A percentile compares a stretch with the other conserved stretches of the same genome.
These are phyloP conservation scores for Macrophomina tecta DNA, from an alignment of 2,329 filamentous ascomycete species.

Conservation along the genomic window DNA sequence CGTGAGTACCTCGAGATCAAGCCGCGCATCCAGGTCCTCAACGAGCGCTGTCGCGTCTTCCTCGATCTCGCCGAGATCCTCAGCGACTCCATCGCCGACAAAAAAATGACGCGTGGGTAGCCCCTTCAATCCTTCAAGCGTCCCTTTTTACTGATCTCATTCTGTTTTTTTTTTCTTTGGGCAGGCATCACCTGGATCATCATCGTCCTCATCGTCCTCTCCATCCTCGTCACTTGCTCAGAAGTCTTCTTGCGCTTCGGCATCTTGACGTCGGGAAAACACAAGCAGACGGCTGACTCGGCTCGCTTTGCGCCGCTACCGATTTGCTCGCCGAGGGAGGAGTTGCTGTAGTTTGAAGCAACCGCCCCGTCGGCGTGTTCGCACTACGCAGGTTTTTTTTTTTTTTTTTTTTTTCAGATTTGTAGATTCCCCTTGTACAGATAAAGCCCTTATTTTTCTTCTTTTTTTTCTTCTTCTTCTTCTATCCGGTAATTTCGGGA, in stretches of 20 bases:
- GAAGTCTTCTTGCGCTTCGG: conserved; percentile 86
- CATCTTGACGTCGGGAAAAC: conserved; percentile 34
- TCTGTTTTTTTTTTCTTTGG: too few species aligned
- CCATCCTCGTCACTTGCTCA: conserved; percentile 86
- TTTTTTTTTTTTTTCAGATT: not conserved
- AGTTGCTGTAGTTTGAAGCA: not conserved
- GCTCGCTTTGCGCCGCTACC: conserved; percentile 12
- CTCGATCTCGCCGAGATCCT: conserved; percentile 95
- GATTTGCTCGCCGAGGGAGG: conserved; percentile 24
- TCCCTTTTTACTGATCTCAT: too few species aligned
- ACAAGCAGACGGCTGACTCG: not conserved
- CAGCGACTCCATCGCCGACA: conserved; percentile 87
- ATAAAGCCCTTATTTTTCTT: not conserved
- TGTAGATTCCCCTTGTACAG: conserved; percentile 16
- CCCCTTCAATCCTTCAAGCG: not conserved
- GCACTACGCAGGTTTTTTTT: too few species aligned
- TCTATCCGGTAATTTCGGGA: too few species aligned
- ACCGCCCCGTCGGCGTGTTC: not conserved
- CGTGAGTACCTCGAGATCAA: conserved; percentile 98
- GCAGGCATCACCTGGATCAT: conserved; percentile 92
- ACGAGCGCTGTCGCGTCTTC: conserved; percentile 95
- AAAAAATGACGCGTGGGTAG: conserved; percentile 79
- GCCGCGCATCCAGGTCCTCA: conserved; percentile 92
- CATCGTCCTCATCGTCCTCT: conserved; percentile 89
- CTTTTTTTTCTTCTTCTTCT: too few species aligned